Evolutionary conservation across 1,284 basidiomycete species (phyloP).

Genomic region (Trametes sp.): DNA sequence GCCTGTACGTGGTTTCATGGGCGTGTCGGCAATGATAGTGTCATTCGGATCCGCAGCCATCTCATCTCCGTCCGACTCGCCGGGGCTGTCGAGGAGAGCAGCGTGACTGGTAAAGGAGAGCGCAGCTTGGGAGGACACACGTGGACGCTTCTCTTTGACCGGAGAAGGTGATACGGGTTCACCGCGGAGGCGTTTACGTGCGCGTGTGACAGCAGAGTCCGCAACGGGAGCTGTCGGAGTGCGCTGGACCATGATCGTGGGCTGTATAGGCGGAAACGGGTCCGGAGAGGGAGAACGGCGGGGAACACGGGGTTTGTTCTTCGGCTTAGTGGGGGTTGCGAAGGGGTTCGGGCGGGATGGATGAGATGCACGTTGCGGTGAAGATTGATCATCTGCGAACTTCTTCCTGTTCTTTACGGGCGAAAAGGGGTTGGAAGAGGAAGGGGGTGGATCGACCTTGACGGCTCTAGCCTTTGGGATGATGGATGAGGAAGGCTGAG

Average conservation of each 20-base stretch:
- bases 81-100: conserved; percentile 36
- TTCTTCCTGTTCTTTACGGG: conserved; percentile 65
- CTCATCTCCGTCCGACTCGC: conserved; percentile 51
- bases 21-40: conserved; percentile 72
- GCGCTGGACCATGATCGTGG: conserved; percentile 27
- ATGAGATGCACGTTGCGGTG: conserved; percentile 32
- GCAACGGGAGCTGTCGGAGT: conserved; percentile 29
- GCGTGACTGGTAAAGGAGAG: conserved; percentile 40
- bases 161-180: conserved; percentile 84
- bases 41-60: conserved; percentile 43
- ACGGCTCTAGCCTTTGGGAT: conserved; percentile 57
- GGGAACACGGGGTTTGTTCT: conserved; percentile 35
- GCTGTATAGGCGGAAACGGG: conserved; percentile 46
- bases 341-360: conserved; percentile 55
- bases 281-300: conserved; percentile 48
- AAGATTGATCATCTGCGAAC: conserved; percentile 20
- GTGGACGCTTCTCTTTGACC: conserved; percentile 73
- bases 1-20: conserved; percentile 63
- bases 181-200: conserved; percentile 80
- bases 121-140: conserved; percentile 45
- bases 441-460: conserved; percentile 56
- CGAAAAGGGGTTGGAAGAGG: conserved; percentile 78
- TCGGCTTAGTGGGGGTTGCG: conserved; percentile 58
- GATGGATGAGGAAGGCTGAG: conserved; percentile 45
- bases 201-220: conserved; percentile 60